These are phyloP conservation scores for Chaetomium tenue DNA, from an alignment of 495 filamentous ascomycete species.

Conservation along the genomic window DNA sequence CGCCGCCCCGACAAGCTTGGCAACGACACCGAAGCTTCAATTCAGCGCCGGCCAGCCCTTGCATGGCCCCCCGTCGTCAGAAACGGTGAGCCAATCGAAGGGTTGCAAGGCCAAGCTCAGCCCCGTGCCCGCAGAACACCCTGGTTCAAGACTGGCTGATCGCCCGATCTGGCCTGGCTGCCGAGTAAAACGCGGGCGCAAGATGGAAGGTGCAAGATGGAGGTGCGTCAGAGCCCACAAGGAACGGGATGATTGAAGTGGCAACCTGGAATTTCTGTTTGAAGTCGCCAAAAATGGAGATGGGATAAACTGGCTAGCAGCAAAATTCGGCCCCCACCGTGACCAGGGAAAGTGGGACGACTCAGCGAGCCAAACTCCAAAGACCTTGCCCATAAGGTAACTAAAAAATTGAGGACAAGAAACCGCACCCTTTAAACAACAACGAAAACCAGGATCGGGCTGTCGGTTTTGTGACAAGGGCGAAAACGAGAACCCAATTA, in stretches of 20 bases:
- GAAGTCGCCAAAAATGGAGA: background rate
- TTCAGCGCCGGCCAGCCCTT: slow-evolving; percentile 15
- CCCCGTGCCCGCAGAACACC: slow-evolving; percentile 22
- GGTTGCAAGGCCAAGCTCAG: slow-evolving; percentile 16
- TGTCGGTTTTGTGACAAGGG: too few species aligned
- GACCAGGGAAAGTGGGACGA: too few species aligned
- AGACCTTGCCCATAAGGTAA: too few species aligned
- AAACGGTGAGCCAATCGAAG: slow-evolving; percentile 22
- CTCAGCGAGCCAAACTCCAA: too few species aligned
- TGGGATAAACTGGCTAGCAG: background rate
- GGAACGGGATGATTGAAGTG: background rate
- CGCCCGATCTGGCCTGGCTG: slow-evolving; percentile 24
- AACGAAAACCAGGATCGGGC: too few species aligned
- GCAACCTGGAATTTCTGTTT: background rate
- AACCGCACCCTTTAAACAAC: too few species aligned
- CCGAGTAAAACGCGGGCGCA: background rate
- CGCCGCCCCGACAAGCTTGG: slow-evolving; percentile 28
- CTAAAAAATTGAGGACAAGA: too few species aligned
- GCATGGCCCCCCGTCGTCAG: slow-evolving; percentile 16
- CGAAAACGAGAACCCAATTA: too few species aligned
- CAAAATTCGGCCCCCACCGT: too few species aligned
- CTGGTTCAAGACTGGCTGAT: slow-evolving; percentile 18
- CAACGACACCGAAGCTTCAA: slow-evolving; percentile 20
- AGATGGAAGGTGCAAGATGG: slow-evolving; percentile 12
- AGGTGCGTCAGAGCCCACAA: background rate